Evolutionary conservation across 768 basidiomycete species (phyloP), one percentile per base, ranked within the genome.

Genomic region (Rhodotorula babjevae): DNA sequence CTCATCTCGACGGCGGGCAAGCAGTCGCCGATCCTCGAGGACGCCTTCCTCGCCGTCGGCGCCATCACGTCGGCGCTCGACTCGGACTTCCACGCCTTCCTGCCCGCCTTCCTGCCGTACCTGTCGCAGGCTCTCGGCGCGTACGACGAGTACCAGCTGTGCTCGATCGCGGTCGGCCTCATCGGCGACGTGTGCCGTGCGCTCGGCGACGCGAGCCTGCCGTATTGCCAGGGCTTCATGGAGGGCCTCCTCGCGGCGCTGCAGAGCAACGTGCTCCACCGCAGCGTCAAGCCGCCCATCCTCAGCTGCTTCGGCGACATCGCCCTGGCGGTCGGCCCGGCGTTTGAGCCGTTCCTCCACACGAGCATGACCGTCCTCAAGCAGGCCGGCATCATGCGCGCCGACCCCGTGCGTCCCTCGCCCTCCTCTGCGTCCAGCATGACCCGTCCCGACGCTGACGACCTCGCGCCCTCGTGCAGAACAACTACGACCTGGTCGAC

Each of bases 131-230:
- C 95, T 29, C 88, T 99, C 76, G 89, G 90, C 77, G 87, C 91
- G 0, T 89, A 93, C 79, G 94, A 98, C 80, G 96, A 98, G 82
- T 91, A 92, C 55, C 93, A 96, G 79, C 85, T 98, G 33, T 96
- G 93, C 83, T 93, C 89, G 14, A 92, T 97, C 66, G 93, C 93
- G 25, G 91, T 98, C 60, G 95, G 95, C 76, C 87, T 96, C 76
- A 91, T 97, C 67, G 93, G 93, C 15, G 96, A 99, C 77, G 88
- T 98, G 65, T 92, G 93, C n/a, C 90, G 95, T 66, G 94, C 93
- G 2, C 86, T 98, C 29, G 90, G 92, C 58, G 90, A 92, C 68
- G 86, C 88, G 78, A 89, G 89, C 68, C 86, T 87, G 3, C 88
- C 90, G 77, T 97, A 93, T 81, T 88, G 92, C 52, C 85, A 87